Conservation (phyloP, 768 basidiomycete genomes). For the Hypholoma fasciculare region DNA sequence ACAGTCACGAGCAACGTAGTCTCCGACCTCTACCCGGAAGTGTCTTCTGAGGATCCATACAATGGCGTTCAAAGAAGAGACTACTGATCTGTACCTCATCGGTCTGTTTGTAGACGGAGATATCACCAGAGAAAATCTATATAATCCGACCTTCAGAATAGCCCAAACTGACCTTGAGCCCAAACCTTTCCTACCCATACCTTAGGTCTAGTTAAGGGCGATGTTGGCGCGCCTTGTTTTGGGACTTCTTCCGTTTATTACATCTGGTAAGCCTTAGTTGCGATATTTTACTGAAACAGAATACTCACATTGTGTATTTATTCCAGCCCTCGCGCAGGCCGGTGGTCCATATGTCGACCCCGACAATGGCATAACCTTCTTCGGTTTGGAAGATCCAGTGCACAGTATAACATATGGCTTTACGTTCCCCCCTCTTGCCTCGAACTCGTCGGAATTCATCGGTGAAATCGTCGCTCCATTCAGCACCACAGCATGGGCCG, state of each 20-base stretch:
- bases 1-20: constrained; percentile 15
- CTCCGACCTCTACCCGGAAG: constrained; percentile 22
- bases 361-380: constrained; percentile 57
- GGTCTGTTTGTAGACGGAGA: constrained; percentile 5
- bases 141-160: constrained; percentile 18
- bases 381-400: constrained; percentile 40
- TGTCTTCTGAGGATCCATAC: background rate
- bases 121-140: constrained; percentile 8
- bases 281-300: background rate
- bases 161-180: constrained; percentile 6
- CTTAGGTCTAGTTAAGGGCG: constrained; percentile 3
- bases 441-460: constrained; percentile 54
- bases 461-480: constrained; percentile 59
- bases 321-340: constrained; percentile 41
- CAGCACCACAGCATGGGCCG: constrained; percentile 54
- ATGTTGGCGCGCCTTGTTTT: constrained; percentile 36
- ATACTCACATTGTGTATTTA: background rate
- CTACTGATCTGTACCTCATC: constrained; percentile 2
- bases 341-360: constrained; percentile 47
- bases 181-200: constrained; percentile 6
- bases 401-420: constrained; percentile 48
- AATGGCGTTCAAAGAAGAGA: background rate
- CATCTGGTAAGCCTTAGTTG: constrained; percentile 32
- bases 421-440: constrained; percentile 49
- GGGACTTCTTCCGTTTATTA: constrained; percentile 38